Conservation (phyloP, 495 filamentous ascomycete genomes). For the Penicillium verhagenii region DNA sequence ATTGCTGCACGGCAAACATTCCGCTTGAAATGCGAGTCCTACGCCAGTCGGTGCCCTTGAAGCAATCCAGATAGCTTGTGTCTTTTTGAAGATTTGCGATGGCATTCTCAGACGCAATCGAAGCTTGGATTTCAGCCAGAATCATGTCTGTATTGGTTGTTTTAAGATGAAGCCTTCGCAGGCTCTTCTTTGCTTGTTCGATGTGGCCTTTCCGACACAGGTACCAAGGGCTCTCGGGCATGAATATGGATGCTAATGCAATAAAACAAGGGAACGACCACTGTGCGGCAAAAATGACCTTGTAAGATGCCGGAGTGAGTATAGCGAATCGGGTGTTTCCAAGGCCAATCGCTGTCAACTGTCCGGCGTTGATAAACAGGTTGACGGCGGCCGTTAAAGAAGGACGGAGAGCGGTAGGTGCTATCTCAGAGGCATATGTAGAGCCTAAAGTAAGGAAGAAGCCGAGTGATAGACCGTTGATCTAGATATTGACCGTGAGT, state of each 20-base stretch:
- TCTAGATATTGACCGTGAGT: not conserved
- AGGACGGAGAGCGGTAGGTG: constrained; percentile 1
- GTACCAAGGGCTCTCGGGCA: constrained; percentile 8
- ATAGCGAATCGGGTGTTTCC: constrained; percentile 3
- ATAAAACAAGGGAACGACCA: constrained; percentile 12
- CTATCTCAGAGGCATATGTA: constrained; percentile 9
- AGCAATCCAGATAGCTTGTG: not conserved
- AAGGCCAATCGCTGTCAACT: constrained; percentile 4
- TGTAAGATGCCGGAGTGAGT: constrained; percentile 4
- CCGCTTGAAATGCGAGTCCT: constrained; percentile 11
- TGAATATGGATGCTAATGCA: not conserved
- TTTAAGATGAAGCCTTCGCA: constrained; percentile 2
- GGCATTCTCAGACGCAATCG: not conserved
- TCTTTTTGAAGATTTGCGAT: not conserved
- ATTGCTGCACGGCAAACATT: constrained; percentile 12
- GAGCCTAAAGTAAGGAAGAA: constrained; percentile 7
- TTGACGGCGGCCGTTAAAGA: constrained; percentile 7
- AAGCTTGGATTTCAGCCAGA: not conserved
- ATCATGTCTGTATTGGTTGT: not conserved
- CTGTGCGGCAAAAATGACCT: constrained; percentile 5
- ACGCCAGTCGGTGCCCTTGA: constrained; percentile 5
- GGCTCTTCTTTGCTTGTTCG: not conserved
- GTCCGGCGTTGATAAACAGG: constrained; percentile 11
- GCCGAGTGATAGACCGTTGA: constrained; percentile 5
- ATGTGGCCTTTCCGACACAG: constrained; percentile 2